Percentiles rank a stretch among this genome's conserved stretches.
Conservation (phyloP, 495 filamentous ascomycete genomes). For the Talaromyces stipitatus region DNA sequence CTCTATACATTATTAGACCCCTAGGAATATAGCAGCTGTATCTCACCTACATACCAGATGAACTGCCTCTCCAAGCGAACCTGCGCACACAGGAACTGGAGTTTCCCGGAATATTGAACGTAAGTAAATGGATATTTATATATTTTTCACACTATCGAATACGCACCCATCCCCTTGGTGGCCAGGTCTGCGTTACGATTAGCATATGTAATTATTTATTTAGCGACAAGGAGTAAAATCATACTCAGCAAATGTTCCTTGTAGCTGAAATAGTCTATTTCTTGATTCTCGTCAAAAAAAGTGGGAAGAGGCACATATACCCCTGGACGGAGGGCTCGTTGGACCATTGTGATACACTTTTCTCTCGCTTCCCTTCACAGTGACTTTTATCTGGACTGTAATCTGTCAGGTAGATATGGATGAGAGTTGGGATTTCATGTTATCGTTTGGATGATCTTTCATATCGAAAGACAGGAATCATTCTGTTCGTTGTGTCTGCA, state of each 20-base stretch:
- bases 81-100: slow-evolving; percentile 17
- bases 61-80: slow-evolving; percentile 15
- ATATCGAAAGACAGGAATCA: no score
- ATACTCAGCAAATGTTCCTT: slow-evolving; percentile 14
- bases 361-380: no score
- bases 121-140: no score
- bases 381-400: no score
- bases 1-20: no score
- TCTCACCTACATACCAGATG: slow-evolving; percentile 14
- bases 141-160: neutral
- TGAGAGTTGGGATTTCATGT: neutral
- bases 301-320: slow-evolving; percentile 15
- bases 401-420: no score
- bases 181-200: slow-evolving; percentile 9
- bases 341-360: slow-evolving; percentile 2
- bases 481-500: slow-evolving; percentile 2
- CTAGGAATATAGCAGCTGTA: no score
- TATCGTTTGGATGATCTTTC: no score
- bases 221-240: neutral
- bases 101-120: neutral
- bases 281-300: slow-evolving; percentile 16
- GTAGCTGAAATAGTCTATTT: slow-evolving; percentile 16
- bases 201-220: no score
- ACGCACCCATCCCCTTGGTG: slow-evolving; percentile 14
- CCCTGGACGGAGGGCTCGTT: slow-evolving; percentile 12